A percentile compares a stretch with the other conserved stretches of the same genome.
phyloP scores from a whole-genome alignment of 768 basidiomycete species.

The Pilatotrama ljubarskyi region DNA sequence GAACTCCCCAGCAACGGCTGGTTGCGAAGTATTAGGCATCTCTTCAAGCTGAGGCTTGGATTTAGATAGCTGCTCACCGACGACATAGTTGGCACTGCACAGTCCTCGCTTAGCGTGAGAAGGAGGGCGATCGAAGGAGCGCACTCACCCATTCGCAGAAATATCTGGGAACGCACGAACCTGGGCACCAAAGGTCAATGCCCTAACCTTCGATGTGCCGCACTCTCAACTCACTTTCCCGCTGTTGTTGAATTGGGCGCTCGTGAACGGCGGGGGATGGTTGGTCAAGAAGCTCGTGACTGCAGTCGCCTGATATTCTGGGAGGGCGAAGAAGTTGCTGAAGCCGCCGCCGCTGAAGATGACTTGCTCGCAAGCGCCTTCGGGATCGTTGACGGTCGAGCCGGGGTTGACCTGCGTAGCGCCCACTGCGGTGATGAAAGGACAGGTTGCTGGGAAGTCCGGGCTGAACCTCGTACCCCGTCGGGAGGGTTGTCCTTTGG shows the following conservation, averaged over 20 bases:
- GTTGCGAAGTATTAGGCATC: neutral
- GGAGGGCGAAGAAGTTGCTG: slow-evolving; percentile 41
- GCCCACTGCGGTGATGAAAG: slow-evolving; percentile 40
- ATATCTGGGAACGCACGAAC: slow-evolving; percentile 34
- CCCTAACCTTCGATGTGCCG: too few relatives aligned
- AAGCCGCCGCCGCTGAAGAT: slow-evolving; percentile 43
- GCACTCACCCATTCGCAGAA: slow-evolving; percentile 35
- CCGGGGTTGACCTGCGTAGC: slow-evolving; percentile 38
- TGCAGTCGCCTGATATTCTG: slow-evolving; percentile 36
- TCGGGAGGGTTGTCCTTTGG: slow-evolving; percentile 29
- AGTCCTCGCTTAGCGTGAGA: neutral
- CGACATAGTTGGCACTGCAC: slow-evolving; percentile 34
- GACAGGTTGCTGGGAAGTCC: slow-evolving; percentile 44
- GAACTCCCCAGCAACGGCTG: slow-evolving; percentile 34
- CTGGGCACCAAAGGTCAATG: neutral
- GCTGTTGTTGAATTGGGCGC: slow-evolving; percentile 37
- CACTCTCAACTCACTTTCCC: slow-evolving; percentile 27
- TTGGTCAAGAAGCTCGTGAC: slow-evolving; percentile 33
- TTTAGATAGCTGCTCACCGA: slow-evolving; percentile 18
- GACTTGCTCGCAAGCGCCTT: slow-evolving; percentile 38
- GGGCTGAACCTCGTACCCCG: slow-evolving; percentile 41
- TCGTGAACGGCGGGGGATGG: slow-evolving; percentile 37
- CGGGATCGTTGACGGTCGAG: slow-evolving; percentile 35
- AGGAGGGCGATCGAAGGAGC: neutral
- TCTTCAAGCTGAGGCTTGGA: neutral